Evolutionary conservation across 768 basidiomycete genomes (phyloP).

Genomic region (Podaxis mareebaensis): DNA sequence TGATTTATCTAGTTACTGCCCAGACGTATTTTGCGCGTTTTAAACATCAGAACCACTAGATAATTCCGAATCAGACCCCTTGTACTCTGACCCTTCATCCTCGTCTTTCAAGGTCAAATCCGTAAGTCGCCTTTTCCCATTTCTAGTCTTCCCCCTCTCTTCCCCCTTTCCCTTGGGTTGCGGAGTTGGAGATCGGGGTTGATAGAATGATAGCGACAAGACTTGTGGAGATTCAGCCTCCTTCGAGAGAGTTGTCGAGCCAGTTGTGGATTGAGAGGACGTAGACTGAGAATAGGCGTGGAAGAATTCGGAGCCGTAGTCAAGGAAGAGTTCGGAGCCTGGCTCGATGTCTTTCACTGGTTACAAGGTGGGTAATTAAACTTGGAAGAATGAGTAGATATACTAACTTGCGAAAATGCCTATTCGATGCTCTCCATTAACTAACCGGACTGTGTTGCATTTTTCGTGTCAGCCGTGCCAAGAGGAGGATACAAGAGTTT

Average conservation of each 20-base stretch:
- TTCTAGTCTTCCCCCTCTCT: background rate
- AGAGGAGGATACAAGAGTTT: background rate
- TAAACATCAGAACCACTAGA: background rate
- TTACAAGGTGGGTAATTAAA: too few relatives aligned
- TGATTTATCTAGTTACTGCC: too few relatives aligned
- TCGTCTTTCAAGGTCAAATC: background rate
- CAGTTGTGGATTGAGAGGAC: background rate
- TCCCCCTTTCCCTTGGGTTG: background rate
- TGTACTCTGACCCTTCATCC: background rate
- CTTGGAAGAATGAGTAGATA: too few relatives aligned
- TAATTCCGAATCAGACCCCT: background rate
- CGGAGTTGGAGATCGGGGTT: background rate
- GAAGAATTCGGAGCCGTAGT: conserved; percentile 20
- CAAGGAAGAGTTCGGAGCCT: conserved; percentile 21
- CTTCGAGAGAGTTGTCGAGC: background rate
- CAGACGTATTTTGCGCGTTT: background rate
- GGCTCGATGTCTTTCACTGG: conserved; percentile 16
- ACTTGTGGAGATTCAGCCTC: background rate
- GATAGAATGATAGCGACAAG: background rate
- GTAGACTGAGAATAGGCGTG: background rate
- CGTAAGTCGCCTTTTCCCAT: background rate
- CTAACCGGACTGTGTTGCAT: conserved; percentile 8
- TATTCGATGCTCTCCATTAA: conserved; percentile 19
- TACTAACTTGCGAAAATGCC: conserved; percentile 17
- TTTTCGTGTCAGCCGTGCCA: background rate